These are phyloP conservation scores for Dillenia turbinata DNA, from an alignment of 164 flowering plant genomes.

Conservation along the genomic window DNA sequence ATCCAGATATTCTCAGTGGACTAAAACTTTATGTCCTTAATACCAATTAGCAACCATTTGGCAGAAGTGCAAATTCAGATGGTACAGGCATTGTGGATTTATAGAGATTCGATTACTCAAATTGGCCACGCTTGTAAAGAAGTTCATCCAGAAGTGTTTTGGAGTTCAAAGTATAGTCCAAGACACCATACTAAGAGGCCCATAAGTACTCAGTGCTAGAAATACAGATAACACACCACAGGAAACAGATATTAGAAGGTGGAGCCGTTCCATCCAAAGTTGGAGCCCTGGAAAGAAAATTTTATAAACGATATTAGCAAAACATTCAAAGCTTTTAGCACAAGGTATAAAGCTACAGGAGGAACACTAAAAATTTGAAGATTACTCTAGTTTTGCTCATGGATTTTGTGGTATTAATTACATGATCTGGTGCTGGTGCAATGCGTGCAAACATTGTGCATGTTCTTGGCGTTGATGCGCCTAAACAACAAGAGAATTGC, in stretches of 20 bases:
- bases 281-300: constrained; percentile 52
- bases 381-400: constrained; percentile 5
- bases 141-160: too few species aligned
- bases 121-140: too few species aligned
- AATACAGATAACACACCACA: not conserved
- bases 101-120: too few species aligned
- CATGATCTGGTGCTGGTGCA: constrained; percentile 91
- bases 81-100: too few species aligned
- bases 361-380: constrained; percentile 3
- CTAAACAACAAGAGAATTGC: constrained; percentile 77
- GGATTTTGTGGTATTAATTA: constrained; percentile 36
- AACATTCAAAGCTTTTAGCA: not conserved
- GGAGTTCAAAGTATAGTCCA: too few species aligned
- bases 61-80: too few species aligned
- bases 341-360: not conserved
- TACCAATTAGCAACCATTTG: too few species aligned
- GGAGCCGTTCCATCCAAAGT: constrained; percentile 91
- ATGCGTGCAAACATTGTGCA: constrained; percentile 98
- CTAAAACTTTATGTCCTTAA: too few species aligned
- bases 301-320: too few species aligned
- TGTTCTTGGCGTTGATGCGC: constrained; percentile 85
- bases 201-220: too few species aligned
- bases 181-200: too few species aligned
- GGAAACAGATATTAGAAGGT: constrained; percentile 45
- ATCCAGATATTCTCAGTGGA: too few species aligned